Evolutionary conservation across 495 filamentous ascomycete species (phyloP).

Genomic region (Neurospora sp.): DNA sequence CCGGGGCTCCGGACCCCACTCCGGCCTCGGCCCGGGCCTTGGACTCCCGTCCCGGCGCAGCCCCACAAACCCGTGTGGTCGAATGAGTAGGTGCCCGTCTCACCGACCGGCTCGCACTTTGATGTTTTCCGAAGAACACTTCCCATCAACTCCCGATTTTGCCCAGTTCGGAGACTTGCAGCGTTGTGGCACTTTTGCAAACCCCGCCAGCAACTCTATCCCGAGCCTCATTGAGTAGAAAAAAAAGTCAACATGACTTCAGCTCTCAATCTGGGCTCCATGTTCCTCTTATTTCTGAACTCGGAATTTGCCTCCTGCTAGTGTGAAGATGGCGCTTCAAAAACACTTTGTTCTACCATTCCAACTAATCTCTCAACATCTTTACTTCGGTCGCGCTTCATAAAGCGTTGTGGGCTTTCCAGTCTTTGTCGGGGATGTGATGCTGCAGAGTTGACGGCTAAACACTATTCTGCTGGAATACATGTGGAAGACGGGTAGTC

Average conservation of each 20-base stretch:
- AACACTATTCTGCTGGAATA: background rate
- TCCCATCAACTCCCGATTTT: background rate
- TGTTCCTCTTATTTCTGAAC: background rate
- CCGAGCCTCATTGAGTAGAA: background rate
- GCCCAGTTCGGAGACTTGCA: background rate
- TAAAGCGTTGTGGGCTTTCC: background rate
- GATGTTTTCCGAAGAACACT: background rate
- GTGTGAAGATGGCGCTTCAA: background rate
- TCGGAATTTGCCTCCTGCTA: background rate
- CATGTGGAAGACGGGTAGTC: background rate
- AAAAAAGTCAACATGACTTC: background rate
- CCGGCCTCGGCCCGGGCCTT: background rate
- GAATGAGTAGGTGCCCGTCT: background rate
- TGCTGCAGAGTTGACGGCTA: background rate
- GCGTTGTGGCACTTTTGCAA: background rate
- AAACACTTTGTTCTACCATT: background rate
- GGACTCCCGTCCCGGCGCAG: background rate
- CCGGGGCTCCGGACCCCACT: background rate
- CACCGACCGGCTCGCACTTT: background rate
- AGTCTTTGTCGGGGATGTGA: background rate
- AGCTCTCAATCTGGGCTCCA: background rate
- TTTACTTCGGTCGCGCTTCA: background rate
- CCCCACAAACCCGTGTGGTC: background rate
- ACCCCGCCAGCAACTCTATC: background rate
- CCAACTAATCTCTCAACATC: background rate